Evolutionary conservation across 495 filamentous ascomycete species (phyloP), one percentile per base, ranked within the genome.

Genomic region (Lasiosphaeria miniovina): DNA sequence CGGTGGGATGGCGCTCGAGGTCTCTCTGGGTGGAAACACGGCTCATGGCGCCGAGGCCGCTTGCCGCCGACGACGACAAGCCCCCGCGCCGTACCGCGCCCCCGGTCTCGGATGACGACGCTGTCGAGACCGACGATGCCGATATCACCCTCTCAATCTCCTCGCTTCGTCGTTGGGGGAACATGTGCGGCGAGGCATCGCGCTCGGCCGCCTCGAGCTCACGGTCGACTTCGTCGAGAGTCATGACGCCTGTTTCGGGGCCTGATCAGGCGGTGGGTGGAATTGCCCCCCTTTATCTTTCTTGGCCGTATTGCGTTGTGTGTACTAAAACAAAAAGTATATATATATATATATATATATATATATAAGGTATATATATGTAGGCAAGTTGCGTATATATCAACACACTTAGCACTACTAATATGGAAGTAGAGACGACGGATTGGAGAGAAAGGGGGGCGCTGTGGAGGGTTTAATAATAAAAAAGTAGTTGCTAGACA

Each of bases 1-100:
- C 88, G 48, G 89, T 91, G n/a, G 80, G 81, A 68, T 90, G 82
- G 61, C 87, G 75, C 64, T 90, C 89, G n/a, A 91, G 76, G 61
- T 87, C 86, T 65, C 76, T 70, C 57, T 83, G 79, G 7, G 88
- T 91, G 36, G 82, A 78, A n/a, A 86, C 75, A 45, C 84, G 78
- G 57, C 79, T 82, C 73, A 90, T 78, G 66, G 64, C 70, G 8
- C 65, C 62, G 3, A 52, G 63, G 11, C 38, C 45, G 24, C 49
- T 57, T 9, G 24, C 24, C 24, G 24, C 24, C 24, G 24, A 24
- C 24, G 24, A 24, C 24, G 24, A 2, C 24, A 24, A 24, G 24
- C 24, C 24, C 24, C 24, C 24, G 24, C 24, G 24, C 24, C 48
- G 61, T 43, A 59, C 38, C 15, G 57, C 24, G 33, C 51, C 51